Evolutionary conservation across 805 yeast species (phyloP).

Genomic region (Candida sithepensis): DNA sequence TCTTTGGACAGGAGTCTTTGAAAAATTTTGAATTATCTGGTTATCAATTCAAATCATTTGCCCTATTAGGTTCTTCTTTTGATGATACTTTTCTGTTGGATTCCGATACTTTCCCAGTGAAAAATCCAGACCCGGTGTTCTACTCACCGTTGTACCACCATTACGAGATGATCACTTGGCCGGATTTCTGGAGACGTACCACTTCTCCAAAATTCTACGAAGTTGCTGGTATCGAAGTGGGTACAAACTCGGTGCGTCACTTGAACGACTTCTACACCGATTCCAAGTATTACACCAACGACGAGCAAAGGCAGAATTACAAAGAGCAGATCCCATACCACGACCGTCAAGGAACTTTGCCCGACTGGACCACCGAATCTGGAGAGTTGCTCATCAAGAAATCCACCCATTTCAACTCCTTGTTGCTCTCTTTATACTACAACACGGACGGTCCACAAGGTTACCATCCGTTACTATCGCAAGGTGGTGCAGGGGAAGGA

Average conservation of each 20-base stretch:
- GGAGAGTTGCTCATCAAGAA: slow-evolving; percentile 63
- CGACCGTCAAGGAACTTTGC: slow-evolving; percentile 60
- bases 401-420: slow-evolving; percentile 49
- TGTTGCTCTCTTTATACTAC: slow-evolving; percentile 61
- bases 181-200: slow-evolving; percentile 85
- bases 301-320: slow-evolving; percentile 26
- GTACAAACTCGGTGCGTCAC: slow-evolving; percentile 23
- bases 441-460: slow-evolving; percentile 59
- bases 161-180: slow-evolving; percentile 64
- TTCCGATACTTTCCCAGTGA: slow-evolving; percentile 71
- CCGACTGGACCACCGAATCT: slow-evolving; percentile 64
- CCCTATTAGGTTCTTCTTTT: slow-evolving; percentile 67
- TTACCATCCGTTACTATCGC: slow-evolving; percentile 56
- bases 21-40: slow-evolving; percentile 16
- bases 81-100: slow-evolving; percentile 70
- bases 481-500: slow-evolving; percentile 68
- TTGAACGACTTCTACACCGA: slow-evolving; percentile 27
- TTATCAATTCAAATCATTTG: slow-evolving; percentile 33
- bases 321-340: slow-evolving; percentile 41
- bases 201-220: slow-evolving; percentile 71
- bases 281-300: slow-evolving; percentile 26
- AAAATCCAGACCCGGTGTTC: slow-evolving; percentile 60
- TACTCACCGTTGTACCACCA: slow-evolving; percentile 50
- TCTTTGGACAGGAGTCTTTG: slow-evolving; percentile 26
- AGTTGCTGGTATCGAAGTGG: slow-evolving; percentile 55